phyloP scores from a whole-genome alignment of 352 stramenopile genomes.

The Phytophthora europaea region DNA sequence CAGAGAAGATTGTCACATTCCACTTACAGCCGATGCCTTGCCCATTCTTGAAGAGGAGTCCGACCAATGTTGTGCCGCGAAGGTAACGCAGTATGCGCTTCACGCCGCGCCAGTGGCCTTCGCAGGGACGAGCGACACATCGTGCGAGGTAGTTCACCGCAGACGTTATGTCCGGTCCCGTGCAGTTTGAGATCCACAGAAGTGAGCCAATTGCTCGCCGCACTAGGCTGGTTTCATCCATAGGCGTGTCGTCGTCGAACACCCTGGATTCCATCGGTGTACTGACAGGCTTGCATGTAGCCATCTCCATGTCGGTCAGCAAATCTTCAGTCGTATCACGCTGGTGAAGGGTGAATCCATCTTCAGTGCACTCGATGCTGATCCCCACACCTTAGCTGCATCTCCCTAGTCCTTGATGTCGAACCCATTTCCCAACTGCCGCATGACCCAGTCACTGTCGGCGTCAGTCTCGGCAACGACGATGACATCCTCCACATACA shows the following conservation, averaged over 20 bases:
- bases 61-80: not conserved
- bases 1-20: not conserved
- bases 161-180: not conserved
- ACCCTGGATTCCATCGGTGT: not conserved
- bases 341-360: constrained; percentile 8
- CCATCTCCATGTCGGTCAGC: not conserved
- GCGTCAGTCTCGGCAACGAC: constrained; percentile 3
- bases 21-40: not conserved
- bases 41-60: not conserved
- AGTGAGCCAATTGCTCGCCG: not conserved
- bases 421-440: not conserved
- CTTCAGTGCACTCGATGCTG: not conserved
- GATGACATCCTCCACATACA: constrained; percentile 18
- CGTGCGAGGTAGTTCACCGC: not conserved
- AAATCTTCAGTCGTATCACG: constrained; percentile 1
- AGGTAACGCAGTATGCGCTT: not conserved
- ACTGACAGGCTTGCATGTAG: not conserved
- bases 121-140: not conserved
- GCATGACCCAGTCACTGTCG: constrained; percentile 5
- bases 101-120: not conserved
- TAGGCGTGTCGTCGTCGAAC: not conserved
- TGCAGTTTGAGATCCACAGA: not conserved
- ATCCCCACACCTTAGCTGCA: constrained; percentile 6
- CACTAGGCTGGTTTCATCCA: not conserved
- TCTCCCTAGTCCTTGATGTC: constrained; percentile 18